Evolutionary conservation across 176 grass and related monocot species (phyloP).

Genomic region (Chrysopogon serrulatus): DNA sequence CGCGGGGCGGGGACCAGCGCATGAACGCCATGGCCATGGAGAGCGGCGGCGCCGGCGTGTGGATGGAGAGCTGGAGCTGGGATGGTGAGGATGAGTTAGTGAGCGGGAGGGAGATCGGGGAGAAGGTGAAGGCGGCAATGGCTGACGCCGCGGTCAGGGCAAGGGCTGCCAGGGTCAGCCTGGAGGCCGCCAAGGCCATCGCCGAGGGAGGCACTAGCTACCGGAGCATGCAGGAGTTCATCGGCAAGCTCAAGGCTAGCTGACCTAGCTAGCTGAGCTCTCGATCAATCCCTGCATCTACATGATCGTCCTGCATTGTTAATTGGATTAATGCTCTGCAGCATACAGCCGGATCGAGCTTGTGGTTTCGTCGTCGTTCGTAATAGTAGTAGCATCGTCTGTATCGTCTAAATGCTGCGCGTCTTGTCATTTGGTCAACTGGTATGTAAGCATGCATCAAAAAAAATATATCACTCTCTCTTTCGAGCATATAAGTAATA

Average conservation of each 20-base stretch:
- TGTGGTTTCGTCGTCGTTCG: no score
- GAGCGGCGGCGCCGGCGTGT: not conserved
- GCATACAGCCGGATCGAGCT: no score
- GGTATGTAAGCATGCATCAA: no score
- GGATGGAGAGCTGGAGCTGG: not conserved
- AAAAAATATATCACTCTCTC: no score
- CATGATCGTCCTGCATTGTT: no score
- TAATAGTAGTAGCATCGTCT: no score
- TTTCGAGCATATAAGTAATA: no score
- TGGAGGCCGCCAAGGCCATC: not conserved
- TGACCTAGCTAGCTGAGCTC: no score
- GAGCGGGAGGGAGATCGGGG: not conserved
- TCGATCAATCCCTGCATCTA: no score
- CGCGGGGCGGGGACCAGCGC: not conserved
- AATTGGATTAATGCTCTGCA: no score
- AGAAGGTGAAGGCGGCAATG: not conserved
- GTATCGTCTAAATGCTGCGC: no score
- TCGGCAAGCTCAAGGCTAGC: not conserved
- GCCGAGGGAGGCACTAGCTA: not conserved
- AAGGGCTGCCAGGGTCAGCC: not conserved
- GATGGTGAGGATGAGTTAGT: not conserved
- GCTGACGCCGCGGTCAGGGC: not conserved
- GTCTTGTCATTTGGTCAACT: no score
- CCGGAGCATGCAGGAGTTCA: constrained; percentile 21
- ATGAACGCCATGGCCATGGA: not conserved